A percentile compares a stretch with the other conserved stretches of the same genome.
Evolutionary conservation across 805 yeast genomes (phyloP).

Genomic region (Hyphopichia homilentoma): DNA sequence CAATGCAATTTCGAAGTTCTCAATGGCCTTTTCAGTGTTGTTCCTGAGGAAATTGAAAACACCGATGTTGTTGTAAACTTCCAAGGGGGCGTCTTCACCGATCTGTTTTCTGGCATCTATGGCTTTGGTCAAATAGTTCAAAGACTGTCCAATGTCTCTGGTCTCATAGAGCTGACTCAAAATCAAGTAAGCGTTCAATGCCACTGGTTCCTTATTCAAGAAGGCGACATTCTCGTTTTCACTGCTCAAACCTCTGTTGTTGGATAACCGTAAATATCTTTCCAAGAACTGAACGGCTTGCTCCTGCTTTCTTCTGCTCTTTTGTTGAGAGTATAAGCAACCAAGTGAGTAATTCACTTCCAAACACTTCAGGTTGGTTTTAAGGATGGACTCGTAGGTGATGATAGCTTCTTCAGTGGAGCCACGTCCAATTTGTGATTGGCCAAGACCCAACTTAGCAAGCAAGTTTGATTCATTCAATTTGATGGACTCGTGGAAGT

Average conservation of each 20-base stretch:
- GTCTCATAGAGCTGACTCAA: slow-evolving; percentile 70
- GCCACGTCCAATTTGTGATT: slow-evolving; percentile 72
- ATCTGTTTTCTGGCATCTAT: slow-evolving; percentile 45
- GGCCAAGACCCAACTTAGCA: slow-evolving; percentile 81
- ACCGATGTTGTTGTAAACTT: slow-evolving; percentile 78
- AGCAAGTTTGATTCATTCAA: slow-evolving; percentile 61
- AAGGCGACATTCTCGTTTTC: slow-evolving; percentile 17
- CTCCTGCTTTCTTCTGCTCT: slow-evolving; percentile 36
- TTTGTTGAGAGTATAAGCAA: slow-evolving; percentile 55
- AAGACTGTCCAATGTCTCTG: slow-evolving; percentile 62
- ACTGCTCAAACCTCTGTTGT: slow-evolving; percentile 38
- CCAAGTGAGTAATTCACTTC: slow-evolving; percentile 81
- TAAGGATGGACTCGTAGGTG: slow-evolving; percentile 72
- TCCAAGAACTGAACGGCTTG: slow-evolving; percentile 65
- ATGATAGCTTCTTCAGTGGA: slow-evolving; percentile 79
- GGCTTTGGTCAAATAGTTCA: slow-evolving; percentile 59
- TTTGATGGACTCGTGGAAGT: slow-evolving; percentile 69
- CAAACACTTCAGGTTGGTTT: slow-evolving; percentile 60
- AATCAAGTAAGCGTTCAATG: slow-evolving; percentile 61
- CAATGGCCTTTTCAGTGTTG: slow-evolving; percentile 54
- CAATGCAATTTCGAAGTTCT: slow-evolving; percentile 49
- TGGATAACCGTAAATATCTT: slow-evolving; percentile 61
- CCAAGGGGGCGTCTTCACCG: slow-evolving; percentile 48
- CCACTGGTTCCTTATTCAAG: slow-evolving; percentile 50
- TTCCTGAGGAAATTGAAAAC: slow-evolving; percentile 71